Conservation (phyloP, 2,329 filamentous ascomycete genomes). For the Clonostachys chloroleuca region DNA sequence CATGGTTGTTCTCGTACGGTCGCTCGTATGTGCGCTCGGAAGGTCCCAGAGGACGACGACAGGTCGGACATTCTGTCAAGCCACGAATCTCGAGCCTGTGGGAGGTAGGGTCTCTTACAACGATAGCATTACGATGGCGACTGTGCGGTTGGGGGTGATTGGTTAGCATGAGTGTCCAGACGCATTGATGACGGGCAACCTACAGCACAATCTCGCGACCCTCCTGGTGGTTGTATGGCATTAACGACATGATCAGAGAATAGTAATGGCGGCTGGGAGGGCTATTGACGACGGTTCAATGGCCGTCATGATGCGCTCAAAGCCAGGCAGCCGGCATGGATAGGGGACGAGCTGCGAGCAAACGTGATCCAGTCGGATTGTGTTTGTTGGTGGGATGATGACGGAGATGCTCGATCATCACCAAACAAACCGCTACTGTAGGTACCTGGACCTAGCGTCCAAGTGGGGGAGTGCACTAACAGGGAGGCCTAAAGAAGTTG, state of each 20-base stretch:
- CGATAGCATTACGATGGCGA: slow-evolving; percentile 87
- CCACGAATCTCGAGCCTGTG: slow-evolving; percentile 79
- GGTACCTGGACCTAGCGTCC: no score
- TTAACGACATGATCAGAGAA: slow-evolving; percentile 53
- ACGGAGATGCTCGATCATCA: no score
- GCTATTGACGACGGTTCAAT: neutral
- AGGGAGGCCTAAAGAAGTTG: no score
- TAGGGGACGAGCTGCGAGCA: no score
- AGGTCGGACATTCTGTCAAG: slow-evolving; percentile 83
- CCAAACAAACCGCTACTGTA: no score
- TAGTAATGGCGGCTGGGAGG: neutral
- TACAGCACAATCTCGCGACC: slow-evolving; percentile 79
- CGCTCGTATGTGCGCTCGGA: slow-evolving; percentile 34
- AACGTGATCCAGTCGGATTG: no score
- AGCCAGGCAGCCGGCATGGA: no score
- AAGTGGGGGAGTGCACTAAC: no score
- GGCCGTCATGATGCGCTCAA: no score
- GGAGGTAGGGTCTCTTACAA: slow-evolving; percentile 83
- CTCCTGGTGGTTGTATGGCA: slow-evolving; percentile 70
- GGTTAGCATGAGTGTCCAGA: neutral
- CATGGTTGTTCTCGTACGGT: slow-evolving; percentile 31
- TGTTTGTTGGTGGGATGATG: no score
- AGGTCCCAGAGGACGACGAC: slow-evolving; percentile 65
- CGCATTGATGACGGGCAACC: slow-evolving; percentile 18
- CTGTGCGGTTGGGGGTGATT: slow-evolving; percentile 35